Percentiles rank a stretch among this genome's conserved stretches.
These are phyloP conservation scores for Candolleomyces eurysporus DNA, from an alignment of 768 basidiomycete genomes.

Conservation along the genomic window DNA sequence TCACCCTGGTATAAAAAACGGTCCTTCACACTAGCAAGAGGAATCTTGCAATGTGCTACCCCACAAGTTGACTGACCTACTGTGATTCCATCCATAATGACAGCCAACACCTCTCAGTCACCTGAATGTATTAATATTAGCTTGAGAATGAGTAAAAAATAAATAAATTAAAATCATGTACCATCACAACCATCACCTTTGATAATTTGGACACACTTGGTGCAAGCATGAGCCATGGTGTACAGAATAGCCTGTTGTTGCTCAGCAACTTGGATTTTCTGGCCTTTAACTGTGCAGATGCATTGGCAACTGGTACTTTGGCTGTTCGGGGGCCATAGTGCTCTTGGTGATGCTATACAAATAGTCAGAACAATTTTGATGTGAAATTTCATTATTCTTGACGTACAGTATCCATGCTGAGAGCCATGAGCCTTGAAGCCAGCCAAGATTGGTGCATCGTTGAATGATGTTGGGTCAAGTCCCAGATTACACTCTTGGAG, in stretches of 20 bases:
- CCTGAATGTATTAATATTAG: neutral
- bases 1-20: slow-evolving; percentile 6
- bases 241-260: neutral
- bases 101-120: slow-evolving; percentile 3
- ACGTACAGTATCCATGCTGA: too few relatives aligned
- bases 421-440: too few relatives aligned
- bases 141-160: neutral
- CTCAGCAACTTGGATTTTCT: neutral
- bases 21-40: slow-evolving; percentile 8
- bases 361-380: too few relatives aligned
- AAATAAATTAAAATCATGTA: too few relatives aligned
- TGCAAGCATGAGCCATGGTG: slow-evolving; percentile 11
- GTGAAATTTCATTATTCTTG: too few relatives aligned
- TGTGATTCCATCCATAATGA: slow-evolving; percentile 16
- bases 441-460: too few relatives aligned
- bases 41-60: slow-evolving; percentile 9
- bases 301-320: neutral
- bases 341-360: neutral
- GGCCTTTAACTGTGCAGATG: neutral
- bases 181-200: neutral
- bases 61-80: slow-evolving; percentile 13
- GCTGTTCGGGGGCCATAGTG: neutral
- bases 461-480: too few relatives aligned
- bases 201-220: neutral
- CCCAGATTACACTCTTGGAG: too few relatives aligned